Evolutionary conservation across 208 protist genomes (phyloP), one percentile per base, ranked within the genome.

Genomic region (Phytomonas serpens): DNA sequence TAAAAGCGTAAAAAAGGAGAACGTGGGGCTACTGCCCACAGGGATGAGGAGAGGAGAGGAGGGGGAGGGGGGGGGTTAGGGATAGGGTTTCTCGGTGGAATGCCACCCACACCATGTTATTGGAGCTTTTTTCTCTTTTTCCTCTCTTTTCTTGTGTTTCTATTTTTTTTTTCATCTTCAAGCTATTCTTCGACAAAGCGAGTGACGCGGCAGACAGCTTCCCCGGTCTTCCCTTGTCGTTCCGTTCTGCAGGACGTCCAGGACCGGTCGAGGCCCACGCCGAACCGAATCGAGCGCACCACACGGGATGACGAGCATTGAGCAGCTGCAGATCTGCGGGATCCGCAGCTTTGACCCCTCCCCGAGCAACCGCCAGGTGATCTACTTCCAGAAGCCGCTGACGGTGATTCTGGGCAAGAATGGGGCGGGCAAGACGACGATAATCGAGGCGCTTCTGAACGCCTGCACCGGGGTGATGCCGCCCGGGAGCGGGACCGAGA

Each of bases 351-450:
- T 99, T 71, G 84, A 94, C 69, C 97, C 97, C 0, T 89, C 98
- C 36, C 80, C 88, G 3, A 67, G 78, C 14, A 75, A 93, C 23
- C 64, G 77, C 37, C 88, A 97, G 76, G 90, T 82, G 0, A 98
- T 99, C 52, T 73, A 96, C 37, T 99, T 99, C 73, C 89, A 97
- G 61, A 97, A 98, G 74, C 99, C 98, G 5, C 86, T 99, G 9
- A 99, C 99, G 2, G 87, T 99, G 38, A 99, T 99, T 62, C 88
- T 99, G 11, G 99, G 99, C 19, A 86, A 86, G 30, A 99, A 99
- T 86, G 98, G 99, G 32, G 89, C 94, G 13, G 98, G 80, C 86
- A 99, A 95, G 93, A 98, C 93, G 74, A 99, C 98, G 10, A 98
- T 99, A 70, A 99, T 99, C 76, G 98, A 99, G 82, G 96, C 95